Evolutionary conservation across 208 protist genomes (phyloP).

Genomic region (Trypanosoma platydactyli): DNA sequence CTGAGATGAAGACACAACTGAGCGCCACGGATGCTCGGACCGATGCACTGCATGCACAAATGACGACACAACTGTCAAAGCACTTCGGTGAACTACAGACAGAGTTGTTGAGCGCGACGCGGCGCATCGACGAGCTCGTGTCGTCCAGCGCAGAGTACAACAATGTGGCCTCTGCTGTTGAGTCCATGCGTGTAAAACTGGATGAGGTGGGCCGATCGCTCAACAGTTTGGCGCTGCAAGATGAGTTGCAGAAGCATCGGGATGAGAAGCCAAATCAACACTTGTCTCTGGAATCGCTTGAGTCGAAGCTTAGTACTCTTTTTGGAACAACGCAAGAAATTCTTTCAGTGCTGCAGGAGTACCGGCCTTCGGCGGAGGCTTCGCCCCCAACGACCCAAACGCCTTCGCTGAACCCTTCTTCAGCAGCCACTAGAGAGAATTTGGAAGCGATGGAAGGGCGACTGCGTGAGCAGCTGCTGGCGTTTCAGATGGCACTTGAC

Average conservation of each 20-base stretch:
- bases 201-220: constrained; percentile 16
- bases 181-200: constrained; percentile 23
- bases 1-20: constrained; percentile 14
- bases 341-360: constrained; percentile 19
- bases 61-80: constrained; percentile 5
- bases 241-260: neutral
- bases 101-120: constrained; percentile 15
- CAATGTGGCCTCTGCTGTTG: constrained; percentile 4
- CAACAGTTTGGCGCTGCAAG: constrained; percentile 7
- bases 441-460: constrained; percentile 22
- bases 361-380: neutral
- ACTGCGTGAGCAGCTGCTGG: constrained; percentile 13
- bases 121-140: constrained; percentile 17
- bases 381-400: neutral
- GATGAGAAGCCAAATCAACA: neutral
- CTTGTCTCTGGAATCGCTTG: neutral
- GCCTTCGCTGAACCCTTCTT: neutral
- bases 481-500: constrained; percentile 10
- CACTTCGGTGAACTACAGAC: constrained; percentile 10
- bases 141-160: constrained; percentile 22
- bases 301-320: constrained; percentile 13
- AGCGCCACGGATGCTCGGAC: constrained; percentile 2
- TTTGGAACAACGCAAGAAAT: constrained; percentile 16
- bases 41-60: constrained; percentile 4
- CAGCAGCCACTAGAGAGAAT: neutral